These are phyloP conservation scores for Drechmeria coniospora DNA, from an alignment of 2,329 filamentous ascomycete species.

Conservation along the genomic window DNA sequence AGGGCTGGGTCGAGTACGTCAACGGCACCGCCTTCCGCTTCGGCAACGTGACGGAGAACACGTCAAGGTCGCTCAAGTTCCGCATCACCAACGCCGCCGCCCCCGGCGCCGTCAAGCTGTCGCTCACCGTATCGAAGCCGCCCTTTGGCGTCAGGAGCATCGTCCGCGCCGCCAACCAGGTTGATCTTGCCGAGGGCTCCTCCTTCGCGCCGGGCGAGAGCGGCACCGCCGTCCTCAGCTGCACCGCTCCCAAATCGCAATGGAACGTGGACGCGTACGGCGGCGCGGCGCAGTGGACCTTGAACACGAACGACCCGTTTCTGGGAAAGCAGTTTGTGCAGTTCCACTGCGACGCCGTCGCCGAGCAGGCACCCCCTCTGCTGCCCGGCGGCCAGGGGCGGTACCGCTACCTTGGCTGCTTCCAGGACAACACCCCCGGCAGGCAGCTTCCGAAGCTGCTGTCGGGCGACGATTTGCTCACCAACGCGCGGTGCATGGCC, in stretches of 20 bases:
- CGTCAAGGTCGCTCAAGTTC: constrained; percentile 29
- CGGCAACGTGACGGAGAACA: constrained; percentile 38
- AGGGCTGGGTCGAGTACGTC: constrained; percentile 32
- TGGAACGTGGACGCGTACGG: constrained; percentile 38
- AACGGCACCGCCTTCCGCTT: constrained; percentile 32
- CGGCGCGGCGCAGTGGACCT: constrained; percentile 34
- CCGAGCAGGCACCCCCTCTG: constrained; percentile 36
- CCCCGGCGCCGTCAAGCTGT: constrained; percentile 28
- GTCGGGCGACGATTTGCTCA: constrained; percentile 24
- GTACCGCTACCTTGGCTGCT: constrained; percentile 41
- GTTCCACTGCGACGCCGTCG: constrained; percentile 34
- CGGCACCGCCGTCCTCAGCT: constrained; percentile 35
- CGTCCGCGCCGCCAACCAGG: constrained; percentile 35
- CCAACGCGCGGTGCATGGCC: constrained; percentile 28
- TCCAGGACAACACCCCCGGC: constrained; percentile 37
- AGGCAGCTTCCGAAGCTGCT: constrained; percentile 31
- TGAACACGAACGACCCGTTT: constrained; percentile 39
- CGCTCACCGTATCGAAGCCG: constrained; percentile 44
- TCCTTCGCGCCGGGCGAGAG: constrained; percentile 32
- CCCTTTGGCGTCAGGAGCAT: constrained; percentile 40
- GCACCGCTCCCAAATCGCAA: constrained; percentile 39
- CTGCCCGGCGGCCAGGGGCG: constrained; percentile 24
- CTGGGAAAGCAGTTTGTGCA: constrained; percentile 36
- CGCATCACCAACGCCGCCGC: constrained; percentile 36
- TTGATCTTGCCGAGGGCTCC: constrained; percentile 43